Evolutionary conservation across 306 rosid genomes (phyloP).

Genomic region (Boehmeria nivea): DNA sequence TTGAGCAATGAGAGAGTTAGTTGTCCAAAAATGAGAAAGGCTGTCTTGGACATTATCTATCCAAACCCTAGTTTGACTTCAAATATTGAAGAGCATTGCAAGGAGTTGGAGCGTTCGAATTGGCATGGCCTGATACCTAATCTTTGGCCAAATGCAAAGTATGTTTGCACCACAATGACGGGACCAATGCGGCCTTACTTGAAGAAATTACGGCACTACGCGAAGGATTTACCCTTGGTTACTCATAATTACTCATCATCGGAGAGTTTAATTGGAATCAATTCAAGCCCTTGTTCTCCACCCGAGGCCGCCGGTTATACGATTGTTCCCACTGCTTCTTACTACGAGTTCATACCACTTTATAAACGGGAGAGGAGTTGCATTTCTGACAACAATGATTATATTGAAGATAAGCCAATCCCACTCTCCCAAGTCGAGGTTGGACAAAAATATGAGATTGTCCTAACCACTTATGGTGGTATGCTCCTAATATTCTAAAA

Average conservation of each 20-base stretch:
- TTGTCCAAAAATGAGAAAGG: constrained; percentile 37
- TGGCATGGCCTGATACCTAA: too few relatives aligned
- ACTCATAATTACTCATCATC: constrained; percentile 81
- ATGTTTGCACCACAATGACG: too few relatives aligned
- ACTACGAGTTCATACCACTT: constrained; percentile 89
- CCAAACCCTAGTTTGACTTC: too few relatives aligned
- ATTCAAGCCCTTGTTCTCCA: constrained; percentile 54
- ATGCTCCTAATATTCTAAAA: neutral
- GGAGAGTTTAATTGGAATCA: constrained; percentile 92
- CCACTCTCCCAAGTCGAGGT: constrained; percentile 61
- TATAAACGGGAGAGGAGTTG: constrained; percentile 31
- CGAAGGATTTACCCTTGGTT: too few relatives aligned
- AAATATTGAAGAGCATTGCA: too few relatives aligned
- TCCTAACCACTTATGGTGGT: constrained; percentile 92
- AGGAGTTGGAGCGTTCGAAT: too few relatives aligned
- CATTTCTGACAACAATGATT: constrained; percentile 38
- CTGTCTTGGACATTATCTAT: constrained; percentile 48
- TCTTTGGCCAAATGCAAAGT: too few relatives aligned
- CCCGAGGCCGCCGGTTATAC: constrained; percentile 72
- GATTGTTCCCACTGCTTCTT: constrained; percentile 73
- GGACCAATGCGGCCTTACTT: too few relatives aligned
- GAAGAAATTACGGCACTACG: too few relatives aligned
- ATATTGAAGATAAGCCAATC: constrained; percentile 65
- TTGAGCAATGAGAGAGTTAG: constrained; percentile 41
- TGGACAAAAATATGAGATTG: constrained; percentile 81